Conservation (phyloP, 257 asterid species). For the Asclepias syriaca region DNA sequence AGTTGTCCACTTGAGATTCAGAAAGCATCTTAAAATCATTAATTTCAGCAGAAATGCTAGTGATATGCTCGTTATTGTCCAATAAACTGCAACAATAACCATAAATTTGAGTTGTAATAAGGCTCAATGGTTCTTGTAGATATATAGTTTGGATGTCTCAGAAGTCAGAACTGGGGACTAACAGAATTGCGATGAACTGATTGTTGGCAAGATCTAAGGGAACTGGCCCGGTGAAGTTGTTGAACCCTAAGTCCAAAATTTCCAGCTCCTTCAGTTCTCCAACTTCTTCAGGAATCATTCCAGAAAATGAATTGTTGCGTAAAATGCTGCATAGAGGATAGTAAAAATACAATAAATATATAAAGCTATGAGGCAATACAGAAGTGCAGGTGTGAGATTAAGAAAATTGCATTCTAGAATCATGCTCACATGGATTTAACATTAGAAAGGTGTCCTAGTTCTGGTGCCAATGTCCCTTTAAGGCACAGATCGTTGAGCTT, state of each 20-base stretch:
- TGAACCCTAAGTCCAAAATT: constrained; percentile 27
- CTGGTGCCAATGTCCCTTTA: constrained; percentile 32
- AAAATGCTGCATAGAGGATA: constrained; percentile 18
- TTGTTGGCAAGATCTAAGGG: constrained; percentile 18
- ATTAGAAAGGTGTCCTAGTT: constrained; percentile 19
- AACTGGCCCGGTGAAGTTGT: constrained; percentile 22
- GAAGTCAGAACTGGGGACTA: constrained; percentile 11
- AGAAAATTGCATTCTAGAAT: not conserved
- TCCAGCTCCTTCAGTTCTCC: constrained; percentile 27
- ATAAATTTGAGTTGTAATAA: constrained; percentile 2
- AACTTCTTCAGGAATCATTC: constrained; percentile 24
- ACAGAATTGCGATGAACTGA: constrained; percentile 24
- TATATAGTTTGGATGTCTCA: not conserved
- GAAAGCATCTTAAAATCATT: constrained; percentile 18
- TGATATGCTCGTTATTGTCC: constrained; percentile 21
- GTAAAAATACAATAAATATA: not conserved
- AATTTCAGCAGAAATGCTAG: constrained; percentile 17
- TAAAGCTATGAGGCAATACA: not conserved
- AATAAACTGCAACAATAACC: constrained; percentile 20
- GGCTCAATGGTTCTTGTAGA: not conserved
- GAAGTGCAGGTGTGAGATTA: not conserved
- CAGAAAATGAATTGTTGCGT: constrained; percentile 34
- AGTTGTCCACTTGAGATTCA: constrained; percentile 16
- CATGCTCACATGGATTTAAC: constrained; percentile 26
- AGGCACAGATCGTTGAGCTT: constrained; percentile 30